Conservation (phyloP, 1,284 basidiomycete species). For the Veloboletus limbatus region DNA sequence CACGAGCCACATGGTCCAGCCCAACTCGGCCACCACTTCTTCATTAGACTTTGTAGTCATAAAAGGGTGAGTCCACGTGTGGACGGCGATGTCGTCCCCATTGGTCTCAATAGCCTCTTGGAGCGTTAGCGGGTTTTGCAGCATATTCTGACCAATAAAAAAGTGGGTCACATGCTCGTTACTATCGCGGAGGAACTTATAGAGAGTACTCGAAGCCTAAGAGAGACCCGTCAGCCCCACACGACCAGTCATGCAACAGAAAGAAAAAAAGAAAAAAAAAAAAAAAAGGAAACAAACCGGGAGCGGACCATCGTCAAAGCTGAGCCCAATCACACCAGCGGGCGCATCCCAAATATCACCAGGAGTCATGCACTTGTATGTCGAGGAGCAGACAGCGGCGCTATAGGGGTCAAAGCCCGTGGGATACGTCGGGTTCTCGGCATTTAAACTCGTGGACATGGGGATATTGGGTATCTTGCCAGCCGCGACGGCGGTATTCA, state of each 20-base stretch:
- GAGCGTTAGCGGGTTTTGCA: slow-evolving; percentile 55
- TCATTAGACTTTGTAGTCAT: slow-evolving; percentile 76
- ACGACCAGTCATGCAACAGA: slow-evolving; percentile 34
- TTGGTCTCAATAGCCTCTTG: slow-evolving; percentile 46
- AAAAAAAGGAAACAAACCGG: slow-evolving; percentile 40
- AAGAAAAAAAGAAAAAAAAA: slow-evolving; percentile 24
- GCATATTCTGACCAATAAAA: slow-evolving; percentile 76
- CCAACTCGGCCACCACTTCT: slow-evolving; percentile 74
- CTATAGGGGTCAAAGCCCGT: slow-evolving; percentile 49
- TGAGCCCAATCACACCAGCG: slow-evolving; percentile 50
- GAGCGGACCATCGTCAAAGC: slow-evolving; percentile 81
- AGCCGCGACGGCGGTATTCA: slow-evolving; percentile 59
- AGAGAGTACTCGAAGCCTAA: slow-evolving; percentile 37
- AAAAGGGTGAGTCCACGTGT: slow-evolving; percentile 80
- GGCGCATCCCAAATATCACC: slow-evolving; percentile 75
- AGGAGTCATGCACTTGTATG: slow-evolving; percentile 57
- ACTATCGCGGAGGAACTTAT: slow-evolving; percentile 59
- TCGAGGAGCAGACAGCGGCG: slow-evolving; percentile 60
- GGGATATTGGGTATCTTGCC: slow-evolving; percentile 75
- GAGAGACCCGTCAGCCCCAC: slow-evolving; percentile 9
- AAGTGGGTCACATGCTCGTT: slow-evolving; percentile 74
- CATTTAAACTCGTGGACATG: slow-evolving; percentile 39
- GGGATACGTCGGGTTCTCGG: slow-evolving; percentile 56
- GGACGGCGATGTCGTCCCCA: slow-evolving; percentile 68
- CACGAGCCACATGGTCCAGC: slow-evolving; percentile 81